phyloP scores from a whole-genome alignment of 1,284 basidiomycete genomes.

The Malassezia dermatis region DNA sequence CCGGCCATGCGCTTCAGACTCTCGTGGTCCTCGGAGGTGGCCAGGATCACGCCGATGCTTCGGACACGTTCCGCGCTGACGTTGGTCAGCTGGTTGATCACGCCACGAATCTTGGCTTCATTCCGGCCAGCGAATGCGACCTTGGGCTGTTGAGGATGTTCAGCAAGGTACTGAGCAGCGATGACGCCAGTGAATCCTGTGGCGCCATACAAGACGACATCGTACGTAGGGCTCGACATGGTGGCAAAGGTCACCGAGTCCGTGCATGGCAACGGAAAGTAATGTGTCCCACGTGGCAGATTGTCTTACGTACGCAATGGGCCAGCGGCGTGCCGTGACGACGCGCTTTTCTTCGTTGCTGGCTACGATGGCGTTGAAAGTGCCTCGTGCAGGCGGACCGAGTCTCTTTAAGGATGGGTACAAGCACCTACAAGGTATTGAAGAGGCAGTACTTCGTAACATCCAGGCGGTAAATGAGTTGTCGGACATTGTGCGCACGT shows the following conservation, averaged over 20 bases:
- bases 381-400: constrained; percentile 76
- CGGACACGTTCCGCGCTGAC: constrained; percentile 14
- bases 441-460: constrained; percentile 76
- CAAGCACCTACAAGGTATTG: constrained; percentile 75
- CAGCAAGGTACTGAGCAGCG: constrained; percentile 26
- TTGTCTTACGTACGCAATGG: not conserved
- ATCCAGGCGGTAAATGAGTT: constrained; percentile 90
- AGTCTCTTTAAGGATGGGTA: constrained; percentile 69
- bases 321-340: not conserved
- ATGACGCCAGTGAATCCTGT: constrained; percentile 40
- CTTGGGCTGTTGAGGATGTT: constrained; percentile 21
- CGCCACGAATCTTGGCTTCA: constrained; percentile 19
- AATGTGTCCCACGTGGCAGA: not conserved
- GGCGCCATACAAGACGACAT: constrained; percentile 34
- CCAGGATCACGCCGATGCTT: constrained; percentile 24
- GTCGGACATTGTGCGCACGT: constrained; percentile 86
- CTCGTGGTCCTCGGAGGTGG: constrained; percentile 19
- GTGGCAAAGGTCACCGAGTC: not conserved
- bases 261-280: not conserved
- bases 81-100: constrained; percentile 17
- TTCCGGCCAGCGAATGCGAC: constrained; percentile 40
- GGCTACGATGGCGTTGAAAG: constrained; percentile 71
- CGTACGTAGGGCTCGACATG: constrained; percentile 24
- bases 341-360: not conserved
- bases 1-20: constrained; percentile 23